phyloP scores from a whole-genome alignment of 2,329 filamentous ascomycete species.

The Sarocladiaceae sp. region DNA sequence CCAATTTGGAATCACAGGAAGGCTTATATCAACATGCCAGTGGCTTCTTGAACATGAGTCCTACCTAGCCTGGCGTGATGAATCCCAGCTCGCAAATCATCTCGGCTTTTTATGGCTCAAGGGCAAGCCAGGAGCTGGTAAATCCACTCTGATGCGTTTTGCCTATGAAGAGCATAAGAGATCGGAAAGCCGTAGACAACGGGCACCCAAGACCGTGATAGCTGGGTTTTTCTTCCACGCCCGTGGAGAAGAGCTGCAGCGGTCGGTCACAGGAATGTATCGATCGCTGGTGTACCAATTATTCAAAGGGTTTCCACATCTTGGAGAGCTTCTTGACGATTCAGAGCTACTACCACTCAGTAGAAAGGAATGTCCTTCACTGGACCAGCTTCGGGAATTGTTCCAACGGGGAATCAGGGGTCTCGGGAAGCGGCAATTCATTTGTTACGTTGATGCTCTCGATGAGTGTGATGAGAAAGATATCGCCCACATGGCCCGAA shows the following conservation, averaged over 20 bases:
- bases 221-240: constrained; percentile 50
- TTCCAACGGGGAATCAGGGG: constrained; percentile 18
- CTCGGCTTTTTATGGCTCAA: constrained; percentile 11
- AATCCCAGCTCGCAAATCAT: not conserved
- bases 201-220: not conserved
- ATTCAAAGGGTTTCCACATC: not conserved
- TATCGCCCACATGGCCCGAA: constrained; percentile 38
- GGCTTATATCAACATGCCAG: constrained; percentile 28
- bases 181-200: too few relatives aligned
- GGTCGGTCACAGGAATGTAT: constrained; percentile 42
- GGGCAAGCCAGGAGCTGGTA: constrained; percentile 12
- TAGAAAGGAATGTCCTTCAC: too few relatives aligned
- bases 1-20: too few relatives aligned
- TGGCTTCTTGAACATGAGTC: constrained; percentile 3
- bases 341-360: too few relatives aligned
- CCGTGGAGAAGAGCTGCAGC: constrained; percentile 38
- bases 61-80: constrained; percentile 10
- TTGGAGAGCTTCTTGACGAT: not conserved
- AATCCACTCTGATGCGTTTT: constrained; percentile 12
- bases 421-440: constrained; percentile 12
- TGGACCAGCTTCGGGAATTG: constrained; percentile 17
- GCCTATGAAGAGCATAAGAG: not conserved
- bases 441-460: constrained; percentile 34
- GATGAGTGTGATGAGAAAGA: constrained; percentile 43
- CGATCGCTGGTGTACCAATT: constrained; percentile 44